Evolutionary conservation across 352 stramenopile species (phyloP), one percentile per base, ranked within the genome.

Genomic region (Pythium sp.): DNA sequence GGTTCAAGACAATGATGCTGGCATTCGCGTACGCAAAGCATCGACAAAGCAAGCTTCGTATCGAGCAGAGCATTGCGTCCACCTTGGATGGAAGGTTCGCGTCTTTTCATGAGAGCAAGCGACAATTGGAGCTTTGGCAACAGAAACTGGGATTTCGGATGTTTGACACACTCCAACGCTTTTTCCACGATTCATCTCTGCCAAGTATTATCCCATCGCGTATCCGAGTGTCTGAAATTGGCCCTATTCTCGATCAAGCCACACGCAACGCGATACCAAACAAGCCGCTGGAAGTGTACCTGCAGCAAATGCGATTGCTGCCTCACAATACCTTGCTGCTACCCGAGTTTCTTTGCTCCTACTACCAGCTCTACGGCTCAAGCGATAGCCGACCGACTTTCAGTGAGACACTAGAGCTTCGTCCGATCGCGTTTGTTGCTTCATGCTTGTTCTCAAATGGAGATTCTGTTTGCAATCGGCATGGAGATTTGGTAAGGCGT

Each of bases 401-500:
- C 12, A 69, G 12, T 28, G 62, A 61, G 24, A 38, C 69, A 9
- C 62, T 92, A 0, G 82, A 91, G 47, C 65, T 91, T 15, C 73
- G 76, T 8, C 81, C 84, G 0, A 60, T 93, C 32, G 78, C 81
- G 9, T 90, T 89, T 51, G 71, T 91, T 6, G 84, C 84, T 0
- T 82, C 84, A 5, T 91, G 80, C 63, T 69, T 91, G 46, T 93
- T 89, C 55, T 86, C 83, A 0, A 89, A 89, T 56, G 82, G 82
- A 14, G 81, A 91, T 61, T 18, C 58, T 4, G 76, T 78, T 9
- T 85, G 80, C 56, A 67, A 74, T 8, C 74, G 76, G 0, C 82
- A 90, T 53, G 79, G 81, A 20, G 84, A 91, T 66, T 68, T 93
- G 2, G 75, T 90, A 0, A 73, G 82, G 1, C 78, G 81, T 4